Conservation (phyloP, 2,329 filamentous ascomycete genomes). For the Stagonosporopsis vannaccii region DNA sequence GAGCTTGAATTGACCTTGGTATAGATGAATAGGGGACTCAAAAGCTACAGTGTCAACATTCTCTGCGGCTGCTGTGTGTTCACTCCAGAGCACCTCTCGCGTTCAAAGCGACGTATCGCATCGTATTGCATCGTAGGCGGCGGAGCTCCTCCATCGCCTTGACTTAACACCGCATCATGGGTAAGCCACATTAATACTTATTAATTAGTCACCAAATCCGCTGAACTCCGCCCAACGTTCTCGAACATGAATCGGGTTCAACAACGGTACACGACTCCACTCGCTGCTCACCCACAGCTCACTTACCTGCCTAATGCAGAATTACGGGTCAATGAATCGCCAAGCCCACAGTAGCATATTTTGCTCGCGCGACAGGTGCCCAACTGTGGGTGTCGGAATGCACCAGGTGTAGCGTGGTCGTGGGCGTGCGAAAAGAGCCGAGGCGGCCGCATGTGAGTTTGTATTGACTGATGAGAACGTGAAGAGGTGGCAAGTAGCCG, state of each 20-base stretch:
- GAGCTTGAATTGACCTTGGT: too few species aligned
- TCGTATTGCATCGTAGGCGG: neutral
- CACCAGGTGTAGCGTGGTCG: neutral
- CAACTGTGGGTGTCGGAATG: slow-evolving; percentile 2
- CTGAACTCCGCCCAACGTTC: neutral
- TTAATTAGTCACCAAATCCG: neutral
- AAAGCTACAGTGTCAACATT: neutral
- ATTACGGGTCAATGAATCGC: neutral
- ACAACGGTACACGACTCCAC: slow-evolving; percentile 2
- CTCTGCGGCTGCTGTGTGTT: too few species aligned
- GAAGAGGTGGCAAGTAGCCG: neutral
- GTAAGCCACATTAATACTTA: neutral
- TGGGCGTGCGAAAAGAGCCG: slow-evolving; percentile 7
- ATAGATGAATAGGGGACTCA: neutral
- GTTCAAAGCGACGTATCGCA: neutral
- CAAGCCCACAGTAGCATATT: neutral
- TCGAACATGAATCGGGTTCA: slow-evolving; percentile 6
- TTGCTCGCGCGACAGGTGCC: slow-evolving; percentile 9
- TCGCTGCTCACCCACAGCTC: neutral
- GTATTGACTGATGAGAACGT: slow-evolving; percentile 3
- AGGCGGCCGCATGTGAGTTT: slow-evolving; percentile 9
- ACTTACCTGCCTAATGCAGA: slow-evolving; percentile 4
- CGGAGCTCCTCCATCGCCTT: slow-evolving; percentile 1
- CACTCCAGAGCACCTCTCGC: neutral
- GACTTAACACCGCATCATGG: neutral